Base-by-base conservation (phyloP, 768 basidiomycete genomes). In the Lactifluus pinguis region DNA sequence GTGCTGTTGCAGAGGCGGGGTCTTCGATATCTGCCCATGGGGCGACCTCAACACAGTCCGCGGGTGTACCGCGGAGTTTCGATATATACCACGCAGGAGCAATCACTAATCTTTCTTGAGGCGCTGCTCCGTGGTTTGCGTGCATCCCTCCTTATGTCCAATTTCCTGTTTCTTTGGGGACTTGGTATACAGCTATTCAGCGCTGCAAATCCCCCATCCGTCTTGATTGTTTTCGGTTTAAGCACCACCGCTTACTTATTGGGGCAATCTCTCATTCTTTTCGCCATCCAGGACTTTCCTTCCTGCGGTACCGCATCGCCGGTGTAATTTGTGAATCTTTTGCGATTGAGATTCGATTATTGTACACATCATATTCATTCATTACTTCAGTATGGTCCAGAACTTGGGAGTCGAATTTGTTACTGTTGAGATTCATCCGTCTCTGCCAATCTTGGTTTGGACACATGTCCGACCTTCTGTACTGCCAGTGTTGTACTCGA, bases 161-260 rank as follows among this genome's bases (percentile, higher is more conserved):
- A 48, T 29, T 47, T 48, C n/a, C 13, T 53, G 8, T 53, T 53
- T n/a, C 58, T 59, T 39, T 53, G 36, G 36, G 58, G 58, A 13
- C 44, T 53, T 8, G 15, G 52, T 15, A 15, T 53, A 14, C 45
- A 47, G 11, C 44, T 53, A 25, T 19, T 53, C 14, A 44, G 38
- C 17, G 8, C 13, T 3, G 15, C 51, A 21, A 45, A 53, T 17
- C 19, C 51, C n/a, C n/a, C 42, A 0, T 48, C 45, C 13, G 9
- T 39, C 15, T 36, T 53, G 11, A 4, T 59, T 10, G 36, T 53
- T 34, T 8, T 30, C n/a, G 45, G 51, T n/a, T 53, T 38, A 4
- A 29, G 51, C 36, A 11, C 17, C 13, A 11, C 17, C 13, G 15
- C n/a, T 6, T 32, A 53, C 52, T 59, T 59, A 10, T 4, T 30